These are phyloP conservation scores for Glebionis coronaria DNA, from an alignment of 129 eudicot species.

Conservation along the genomic window DNA sequence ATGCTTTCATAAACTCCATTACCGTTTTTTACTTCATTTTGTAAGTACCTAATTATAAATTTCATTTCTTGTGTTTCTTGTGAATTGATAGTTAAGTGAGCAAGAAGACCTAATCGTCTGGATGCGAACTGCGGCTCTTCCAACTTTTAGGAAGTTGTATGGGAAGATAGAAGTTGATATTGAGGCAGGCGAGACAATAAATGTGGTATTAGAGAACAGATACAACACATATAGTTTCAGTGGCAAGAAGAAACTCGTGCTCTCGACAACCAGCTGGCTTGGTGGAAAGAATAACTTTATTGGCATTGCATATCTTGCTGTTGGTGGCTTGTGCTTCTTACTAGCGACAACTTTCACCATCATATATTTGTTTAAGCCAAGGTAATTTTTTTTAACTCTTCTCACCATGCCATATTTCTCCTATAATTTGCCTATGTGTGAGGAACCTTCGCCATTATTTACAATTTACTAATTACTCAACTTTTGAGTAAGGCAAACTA, in stretches of 20 bases:
- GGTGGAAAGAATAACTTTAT: constrained; percentile 95
- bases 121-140: constrained; percentile 99
- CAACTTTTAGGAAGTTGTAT: constrained; percentile 90
- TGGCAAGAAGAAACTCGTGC: constrained; percentile 96
- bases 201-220: constrained; percentile 56
- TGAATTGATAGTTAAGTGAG: constrained; percentile 54
- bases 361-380: constrained; percentile 84
- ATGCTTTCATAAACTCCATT: too few relatives aligned
- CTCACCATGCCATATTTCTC: too few relatives aligned
- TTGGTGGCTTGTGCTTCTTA: constrained; percentile 82
- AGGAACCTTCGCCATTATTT: too few relatives aligned
- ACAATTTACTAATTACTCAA: too few relatives aligned
- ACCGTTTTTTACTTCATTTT: constrained; percentile 1
- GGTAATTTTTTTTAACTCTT: constrained; percentile 35
- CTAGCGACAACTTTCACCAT: constrained; percentile 70
- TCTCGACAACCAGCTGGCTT: constrained; percentile 93
- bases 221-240: constrained; percentile 91
- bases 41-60: neutral
- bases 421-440: too few relatives aligned
- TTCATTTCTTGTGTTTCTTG: constrained; percentile 8
- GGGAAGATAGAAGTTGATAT: constrained; percentile 93
- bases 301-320: constrained; percentile 92
- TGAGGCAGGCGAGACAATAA: constrained; percentile 51
- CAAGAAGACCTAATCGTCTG: constrained; percentile 97
- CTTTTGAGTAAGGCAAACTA: too few relatives aligned